Evolutionary conservation across 495 filamentous ascomycete species (phyloP).

Genomic region (Penicillium samsonianum): DNA sequence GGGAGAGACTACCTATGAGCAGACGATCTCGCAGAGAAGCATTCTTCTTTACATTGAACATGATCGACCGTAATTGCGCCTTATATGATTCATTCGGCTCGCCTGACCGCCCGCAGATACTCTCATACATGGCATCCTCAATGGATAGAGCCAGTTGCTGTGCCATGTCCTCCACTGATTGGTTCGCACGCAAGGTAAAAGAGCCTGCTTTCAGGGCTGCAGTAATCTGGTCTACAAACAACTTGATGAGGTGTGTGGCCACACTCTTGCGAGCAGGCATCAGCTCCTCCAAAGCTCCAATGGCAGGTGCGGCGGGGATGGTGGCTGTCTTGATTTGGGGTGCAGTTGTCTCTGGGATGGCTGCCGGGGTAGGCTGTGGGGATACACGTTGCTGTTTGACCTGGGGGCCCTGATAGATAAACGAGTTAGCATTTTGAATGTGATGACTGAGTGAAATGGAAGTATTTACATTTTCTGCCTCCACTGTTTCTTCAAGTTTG

Average conservation of each 20-base stretch:
- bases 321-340: constrained; percentile 40
- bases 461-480: constrained; percentile 37
- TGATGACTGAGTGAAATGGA: neutral
- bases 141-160: constrained; percentile 66
- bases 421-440: constrained; percentile 12
- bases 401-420: constrained; percentile 37
- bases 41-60: constrained; percentile 86
- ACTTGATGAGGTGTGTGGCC: constrained; percentile 53
- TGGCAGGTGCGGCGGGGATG: constrained; percentile 20
- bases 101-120: constrained; percentile 51
- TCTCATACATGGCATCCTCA: constrained; percentile 68
- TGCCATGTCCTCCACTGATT: constrained; percentile 53
- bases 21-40: constrained; percentile 73
- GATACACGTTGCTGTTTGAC: constrained; percentile 44
- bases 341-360: constrained; percentile 19
- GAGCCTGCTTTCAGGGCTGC: constrained; percentile 50
- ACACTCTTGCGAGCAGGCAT: constrained; percentile 51
- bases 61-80: constrained; percentile 62
- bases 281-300: constrained; percentile 42
- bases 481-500: constrained; percentile 45
- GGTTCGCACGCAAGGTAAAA: constrained; percentile 54
- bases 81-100: constrained; percentile 56
- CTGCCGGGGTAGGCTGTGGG: constrained; percentile 22
- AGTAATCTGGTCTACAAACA: constrained; percentile 55
- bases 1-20: constrained; percentile 65